These are phyloP conservation scores for Vanrija humicola DNA, from an alignment of 1,284 basidiomycete species.

Conservation along the genomic window DNA sequence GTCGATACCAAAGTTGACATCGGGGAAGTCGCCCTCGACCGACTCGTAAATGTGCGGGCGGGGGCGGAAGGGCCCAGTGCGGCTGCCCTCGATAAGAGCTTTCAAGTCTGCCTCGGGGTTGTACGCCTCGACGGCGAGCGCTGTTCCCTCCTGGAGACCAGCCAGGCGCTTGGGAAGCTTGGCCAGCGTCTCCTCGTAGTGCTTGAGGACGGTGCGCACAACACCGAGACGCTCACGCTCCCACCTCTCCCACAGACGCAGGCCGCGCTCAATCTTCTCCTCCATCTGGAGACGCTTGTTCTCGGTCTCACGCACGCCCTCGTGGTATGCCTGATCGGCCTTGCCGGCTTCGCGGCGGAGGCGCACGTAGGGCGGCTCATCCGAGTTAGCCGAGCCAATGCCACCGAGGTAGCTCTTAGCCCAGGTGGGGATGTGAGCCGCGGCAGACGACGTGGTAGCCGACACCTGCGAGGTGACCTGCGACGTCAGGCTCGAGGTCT, in stretches of 20 bases:
- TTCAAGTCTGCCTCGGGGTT: slow-evolving; percentile 70
- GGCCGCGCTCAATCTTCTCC: slow-evolving; percentile 73
- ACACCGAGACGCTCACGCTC: slow-evolving; percentile 75
- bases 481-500: slow-evolving; percentile 2
- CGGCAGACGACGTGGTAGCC: background rate
- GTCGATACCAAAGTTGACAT: slow-evolving; percentile 84
- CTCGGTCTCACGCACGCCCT: slow-evolving; percentile 63
- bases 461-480: background rate
- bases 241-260: slow-evolving; percentile 76
- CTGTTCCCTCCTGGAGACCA: slow-evolving; percentile 63
- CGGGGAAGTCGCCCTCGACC: slow-evolving; percentile 69
- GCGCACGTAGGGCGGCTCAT: slow-evolving; percentile 64
- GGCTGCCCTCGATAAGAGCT: slow-evolving; percentile 74
- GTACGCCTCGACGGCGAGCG: slow-evolving; percentile 71
- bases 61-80: slow-evolving; percentile 83
- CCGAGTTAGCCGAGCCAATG: slow-evolving; percentile 40
- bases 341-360: slow-evolving; percentile 70
- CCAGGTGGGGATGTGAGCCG: slow-evolving; percentile 16
- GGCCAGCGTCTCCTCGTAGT: slow-evolving; percentile 72
- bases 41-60: slow-evolving; percentile 77
- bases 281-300: slow-evolving; percentile 74
- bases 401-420: slow-evolving; percentile 38
- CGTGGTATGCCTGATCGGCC: slow-evolving; percentile 70
- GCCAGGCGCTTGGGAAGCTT: slow-evolving; percentile 65
- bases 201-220: slow-evolving; percentile 76